Evolutionary conservation across 2,329 filamentous ascomycete species (phyloP).

Genomic region (Verticillium albo-atrum): DNA sequence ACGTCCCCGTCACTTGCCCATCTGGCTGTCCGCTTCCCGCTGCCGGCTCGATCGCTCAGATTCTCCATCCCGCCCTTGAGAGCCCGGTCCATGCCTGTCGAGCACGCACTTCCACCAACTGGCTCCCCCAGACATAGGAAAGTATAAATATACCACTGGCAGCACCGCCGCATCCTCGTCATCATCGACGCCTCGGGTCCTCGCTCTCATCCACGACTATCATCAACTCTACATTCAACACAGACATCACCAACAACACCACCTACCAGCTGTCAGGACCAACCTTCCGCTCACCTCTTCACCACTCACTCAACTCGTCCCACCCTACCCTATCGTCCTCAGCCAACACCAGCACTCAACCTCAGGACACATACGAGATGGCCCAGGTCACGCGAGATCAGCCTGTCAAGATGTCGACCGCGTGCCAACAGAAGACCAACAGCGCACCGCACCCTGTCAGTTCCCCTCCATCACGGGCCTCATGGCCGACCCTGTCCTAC

Average conservation of each 20-base stretch:
- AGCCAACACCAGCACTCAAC: slow-evolving; percentile 7
- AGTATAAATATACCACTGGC: not conserved
- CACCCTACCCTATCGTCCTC: not conserved
- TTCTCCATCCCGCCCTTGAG: not conserved
- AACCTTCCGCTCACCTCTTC: not conserved
- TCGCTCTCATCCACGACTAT: not conserved
- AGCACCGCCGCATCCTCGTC: not conserved
- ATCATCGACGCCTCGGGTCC: not conserved
- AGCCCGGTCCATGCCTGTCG: not conserved
- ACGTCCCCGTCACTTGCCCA: not conserved
- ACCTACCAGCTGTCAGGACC: not conserved
- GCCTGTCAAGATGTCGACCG: not conserved
- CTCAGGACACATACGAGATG: not conserved
- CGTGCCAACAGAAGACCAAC: not conserved
- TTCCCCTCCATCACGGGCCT: not conserved
- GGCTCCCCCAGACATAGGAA: not conserved
- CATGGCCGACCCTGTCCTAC: not conserved
- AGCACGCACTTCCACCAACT: not conserved
- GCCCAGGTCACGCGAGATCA: not conserved
- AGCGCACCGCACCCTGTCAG: not conserved
- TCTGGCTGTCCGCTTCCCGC: not conserved
- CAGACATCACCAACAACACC: not conserved
- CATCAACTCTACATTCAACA: not conserved
- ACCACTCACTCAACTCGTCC: not conserved
- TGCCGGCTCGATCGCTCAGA: not conserved